Evolutionary conservation across 1,284 basidiomycete species (phyloP), one percentile per base, ranked within the genome.

Genomic region (Anthracocystis setariae): DNA sequence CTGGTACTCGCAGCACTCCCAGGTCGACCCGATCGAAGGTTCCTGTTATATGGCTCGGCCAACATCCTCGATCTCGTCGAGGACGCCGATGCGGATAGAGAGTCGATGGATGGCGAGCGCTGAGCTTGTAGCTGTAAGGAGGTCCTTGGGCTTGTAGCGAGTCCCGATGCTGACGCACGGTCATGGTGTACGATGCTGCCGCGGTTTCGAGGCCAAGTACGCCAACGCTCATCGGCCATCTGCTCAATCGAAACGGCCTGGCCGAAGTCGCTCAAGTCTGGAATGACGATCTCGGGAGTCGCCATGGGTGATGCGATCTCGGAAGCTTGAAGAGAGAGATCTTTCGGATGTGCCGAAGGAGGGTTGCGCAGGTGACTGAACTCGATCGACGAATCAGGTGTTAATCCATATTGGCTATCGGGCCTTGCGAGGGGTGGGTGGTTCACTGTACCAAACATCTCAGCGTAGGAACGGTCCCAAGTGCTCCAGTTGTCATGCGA

Each of bases 181-280:
- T 42, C 47, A 18, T 15, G 33, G 2, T 29, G 27, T 2, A 48
- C 17, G n/a, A 38, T 33, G 15, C 44, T 42, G 3, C 40, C 55
- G 4, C 47, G 37, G 18, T 47, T 42, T n/a, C 66, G 37, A 5
- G 59, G 66, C 66, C 66, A 69, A 2, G 59, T 69, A 21, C 66
- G 60, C 66, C 66, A 69, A 2, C 59, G 49, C 17, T 54, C 47
- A 18, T 69, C 66, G 1, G 66, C 66, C 66, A 69, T 69, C 2
- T 62, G 50, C 45, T 69, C 59, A 20, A 69, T 69, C 15, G 66
- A 55, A n/a, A 69, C 51, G 7, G 59, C 62, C 33, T 69, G 59
- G 5, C 59, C 59, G 33, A 69, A 69, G 24, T 69, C 66, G 59
- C 65, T 68, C 21, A 69, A 63, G n/a, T 63, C 66, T 23, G 49